Base-by-base conservation (phyloP, 1,284 basidiomycete genomes). In the Exobasidium cylindrosporum region DNA sequence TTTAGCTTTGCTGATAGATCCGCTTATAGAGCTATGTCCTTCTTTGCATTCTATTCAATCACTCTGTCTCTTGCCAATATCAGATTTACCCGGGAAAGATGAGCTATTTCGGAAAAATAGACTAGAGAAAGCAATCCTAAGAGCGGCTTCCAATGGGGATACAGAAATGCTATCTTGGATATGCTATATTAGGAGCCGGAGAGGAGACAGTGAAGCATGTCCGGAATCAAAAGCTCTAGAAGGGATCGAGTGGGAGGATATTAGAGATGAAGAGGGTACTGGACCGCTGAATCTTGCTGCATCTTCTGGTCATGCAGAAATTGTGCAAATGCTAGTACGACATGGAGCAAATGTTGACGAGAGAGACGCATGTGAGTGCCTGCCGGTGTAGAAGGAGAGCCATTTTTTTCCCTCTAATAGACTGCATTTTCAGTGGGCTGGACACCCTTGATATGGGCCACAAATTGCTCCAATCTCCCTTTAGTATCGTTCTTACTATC, bases 391-490 rank as follows among this genome's bases (percentile, higher is more conserved):
- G 35, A 40, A 17, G 35, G 17, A 40, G 35, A 24, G 40, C 31
- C 21, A 17, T 7, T 43, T 28, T 44, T 44, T 23, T 14, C n/a
- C 43, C n/a, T 44, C n/a, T 14, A 13, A 44, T 23, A 44, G n/a
- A 23, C 10, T 52, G 14, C 45, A 14, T 1, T n/a, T 40, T 7
- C 17, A 40, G 35, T 40, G 62, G 93, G 94, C 45, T 97, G 94
- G 94, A 93, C 91, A 2, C 88, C 94, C 1, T 83, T 98, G n/a
- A 95, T 97, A 78, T 90, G 95, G 82, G 92, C 94, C 10, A 90
- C 89, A 14, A 82, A 97, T 60, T 83, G 91, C 52, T 88, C 92
- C 13, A 92, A 95, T 35, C 89, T 94, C 4, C 93, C 93, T 0
- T 83, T 97, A 17, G 87, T 97, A 35, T 91, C 92, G 0, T 90